These are phyloP conservation scores for Leccinellum albellum DNA, from an alignment of 768 basidiomycete species.

Conservation along the genomic window DNA sequence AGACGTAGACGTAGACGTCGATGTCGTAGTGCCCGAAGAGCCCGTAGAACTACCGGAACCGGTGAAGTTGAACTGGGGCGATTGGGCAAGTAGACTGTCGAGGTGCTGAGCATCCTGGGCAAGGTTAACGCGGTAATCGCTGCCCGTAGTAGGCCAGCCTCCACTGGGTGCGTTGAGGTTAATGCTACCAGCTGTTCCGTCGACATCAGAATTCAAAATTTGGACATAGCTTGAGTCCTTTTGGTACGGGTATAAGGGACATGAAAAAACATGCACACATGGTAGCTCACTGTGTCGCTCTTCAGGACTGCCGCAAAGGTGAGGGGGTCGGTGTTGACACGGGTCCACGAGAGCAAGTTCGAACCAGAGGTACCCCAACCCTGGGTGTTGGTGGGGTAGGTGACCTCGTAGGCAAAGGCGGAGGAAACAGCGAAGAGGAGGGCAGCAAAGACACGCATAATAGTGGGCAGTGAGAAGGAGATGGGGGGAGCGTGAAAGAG, in stretches of 20 bases:
- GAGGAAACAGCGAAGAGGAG: constrained; percentile 52
- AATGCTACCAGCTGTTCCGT: constrained; percentile 40
- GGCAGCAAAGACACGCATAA: constrained; percentile 43
- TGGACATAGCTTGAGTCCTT: constrained; percentile 38
- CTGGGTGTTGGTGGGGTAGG: constrained; percentile 40
- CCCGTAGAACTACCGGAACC: constrained; percentile 14
- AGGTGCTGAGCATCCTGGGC: constrained; percentile 46
- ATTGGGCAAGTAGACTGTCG: constrained; percentile 66
- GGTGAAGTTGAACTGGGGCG: constrained; percentile 53
- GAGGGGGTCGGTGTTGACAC: constrained; percentile 59
- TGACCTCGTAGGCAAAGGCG: constrained; percentile 62
- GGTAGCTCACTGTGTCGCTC: constrained; percentile 46
- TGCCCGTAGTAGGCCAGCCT: constrained; percentile 62
- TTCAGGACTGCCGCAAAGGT: constrained; percentile 70
- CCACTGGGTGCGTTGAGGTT: constrained; percentile 52
- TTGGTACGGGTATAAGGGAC: not conserved
- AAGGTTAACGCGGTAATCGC: constrained; percentile 69
- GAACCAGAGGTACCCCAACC: constrained; percentile 59
- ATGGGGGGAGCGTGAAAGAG: not conserved
- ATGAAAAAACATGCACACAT: not conserved
- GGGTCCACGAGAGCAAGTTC: constrained; percentile 56
- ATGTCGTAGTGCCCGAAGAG: not conserved
- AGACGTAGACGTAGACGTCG: constrained; percentile 18
- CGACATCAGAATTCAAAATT: constrained; percentile 53
- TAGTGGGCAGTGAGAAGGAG: constrained; percentile 4